Base-by-base conservation (phyloP, 1,139 yeast species). In the Pichia sp. region DNA sequence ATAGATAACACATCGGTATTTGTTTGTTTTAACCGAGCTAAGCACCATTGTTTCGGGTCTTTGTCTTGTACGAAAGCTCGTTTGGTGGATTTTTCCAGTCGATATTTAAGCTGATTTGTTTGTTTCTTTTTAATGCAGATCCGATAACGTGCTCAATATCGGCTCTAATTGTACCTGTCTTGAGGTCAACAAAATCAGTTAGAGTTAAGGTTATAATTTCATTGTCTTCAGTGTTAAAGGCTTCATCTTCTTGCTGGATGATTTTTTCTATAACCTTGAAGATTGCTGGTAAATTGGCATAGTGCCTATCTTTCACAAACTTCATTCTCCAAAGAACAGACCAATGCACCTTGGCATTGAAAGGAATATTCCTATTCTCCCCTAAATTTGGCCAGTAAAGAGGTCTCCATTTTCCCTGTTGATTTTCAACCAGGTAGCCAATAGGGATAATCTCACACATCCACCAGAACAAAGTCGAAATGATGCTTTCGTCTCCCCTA, bases 241-340 rank as follows among this genome's bases (percentile, higher is more conserved):
- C 26, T 29, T n/a, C 6, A 4, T 31, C 19, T 5, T 52, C 45
- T n/a, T 36, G 7, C n/a, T 36, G 16, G 4, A 62, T 54, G 23
- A 59, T 38, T 6, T 59, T 54, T 45, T 61, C 52, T 40, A 64
- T 49, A 4, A 51, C 45, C 43, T 59, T 40, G 51, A 59, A 63
- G 13, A 57, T 36, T 4, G 50, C 31, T 1, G 68, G 67, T n/a
- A 82, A 54, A 59, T 80, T 80, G 0, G 53, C 53, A 0, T 84
- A 84, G 3, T 66, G 53, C 58, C 80, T 80, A 58, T 76, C 80
- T 41, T 64, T 54, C 51, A 76, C 71, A 58, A 70, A 75, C 57
- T 75, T 80, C 55, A 78, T 63, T 57, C 84, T 71, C 79, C 83
- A 83, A 58, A 73, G 74, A 0, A 82, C 75, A 52, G 87, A 82